Evolutionary conservation across 139 green algal species (phyloP), one percentile per base, ranked within the genome.

Genomic region (Coelastrella sp.): DNA sequence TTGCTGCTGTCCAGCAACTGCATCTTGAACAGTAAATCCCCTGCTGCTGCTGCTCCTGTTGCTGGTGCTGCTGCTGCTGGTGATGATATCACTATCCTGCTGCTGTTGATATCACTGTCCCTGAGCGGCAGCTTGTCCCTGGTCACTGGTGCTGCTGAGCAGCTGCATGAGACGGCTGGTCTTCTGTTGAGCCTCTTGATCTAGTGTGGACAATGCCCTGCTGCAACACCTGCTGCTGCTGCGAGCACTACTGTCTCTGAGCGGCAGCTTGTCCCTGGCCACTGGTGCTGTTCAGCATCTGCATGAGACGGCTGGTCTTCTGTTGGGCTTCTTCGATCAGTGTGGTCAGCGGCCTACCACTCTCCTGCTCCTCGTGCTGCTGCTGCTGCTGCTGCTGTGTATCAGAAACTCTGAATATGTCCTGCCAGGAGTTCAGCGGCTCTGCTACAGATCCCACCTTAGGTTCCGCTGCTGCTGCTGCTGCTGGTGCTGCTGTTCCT

Each of bases 301-400:
- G 19, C 23, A 23, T 20, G 14, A 78, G 17, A 7, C n/a, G 73
- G 61, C 61, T 71, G 1, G 61, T 71, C 61, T 71, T 13, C 61
- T 78, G 73, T 19, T 78, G 73, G 22, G n/a, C 73, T 3, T 78
- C 7, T 57, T 73, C 19, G 17, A 57, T 4, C 79, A 73, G 54
- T 14, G 47, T 19, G 54, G 0, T 19, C 56, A 58, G 14, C 47
- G n/a, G 78, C 78, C 14, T 84, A 20, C 59, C 75, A 81, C 17
- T 22, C 56, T 84, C 54, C 8, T 58, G 54, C 56, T 84, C 54
- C 2, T 85, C 17, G 16, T 22, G 57, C 14, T 85, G 10, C 79
- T 85, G 79, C 79, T 85, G 79, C 79, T 85, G 79, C 56, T 47
- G 79, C 79, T 85, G 79, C 54, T 73, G n/a, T 60, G 76, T 54